phyloP scores from a whole-genome alignment of 306 rosid genomes.

The Fragaria ananassa region DNA sequence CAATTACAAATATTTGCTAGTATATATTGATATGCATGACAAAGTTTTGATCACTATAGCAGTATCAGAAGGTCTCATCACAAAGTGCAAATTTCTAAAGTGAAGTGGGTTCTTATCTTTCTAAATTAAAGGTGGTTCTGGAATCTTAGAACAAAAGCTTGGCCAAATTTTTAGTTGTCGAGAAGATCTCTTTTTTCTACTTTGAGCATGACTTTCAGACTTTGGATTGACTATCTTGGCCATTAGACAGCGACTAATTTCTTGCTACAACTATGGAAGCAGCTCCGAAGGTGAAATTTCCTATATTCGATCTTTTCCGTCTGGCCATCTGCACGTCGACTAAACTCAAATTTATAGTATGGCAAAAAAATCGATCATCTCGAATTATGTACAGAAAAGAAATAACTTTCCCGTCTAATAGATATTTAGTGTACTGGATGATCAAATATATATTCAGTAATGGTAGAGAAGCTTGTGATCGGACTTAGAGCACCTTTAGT shows the following conservation, averaged over 20 bases:
- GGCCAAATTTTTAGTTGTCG: constrained; percentile 24
- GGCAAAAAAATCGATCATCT: not conserved
- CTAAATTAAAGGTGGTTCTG: constrained; percentile 39
- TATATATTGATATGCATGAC: constrained; percentile 4
- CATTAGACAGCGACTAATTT: constrained; percentile 1
- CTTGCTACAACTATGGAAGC: constrained; percentile 2
- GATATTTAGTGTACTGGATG: no score
- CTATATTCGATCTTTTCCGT: not conserved
- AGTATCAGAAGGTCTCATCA: constrained; percentile 39
- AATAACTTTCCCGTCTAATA: no score
- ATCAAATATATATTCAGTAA: no score
- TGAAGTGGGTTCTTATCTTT: constrained; percentile 39
- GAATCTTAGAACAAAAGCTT: constrained; percentile 37
- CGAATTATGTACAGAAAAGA: no score
- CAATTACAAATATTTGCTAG: not conserved
- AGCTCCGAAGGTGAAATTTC: not conserved
- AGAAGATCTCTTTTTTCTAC: not conserved
- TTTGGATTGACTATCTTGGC: not conserved
- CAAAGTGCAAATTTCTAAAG: constrained; percentile 40
- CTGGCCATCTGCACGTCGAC: not conserved
- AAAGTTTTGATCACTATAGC: constrained; percentile 15
- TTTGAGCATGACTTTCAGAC: not conserved
- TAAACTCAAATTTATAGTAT: not conserved
- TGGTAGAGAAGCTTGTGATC: not conserved
- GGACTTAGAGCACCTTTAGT: not conserved